phyloP scores from a whole-genome alignment of 768 basidiomycete species.

The Saitozyma sp. region DNA sequence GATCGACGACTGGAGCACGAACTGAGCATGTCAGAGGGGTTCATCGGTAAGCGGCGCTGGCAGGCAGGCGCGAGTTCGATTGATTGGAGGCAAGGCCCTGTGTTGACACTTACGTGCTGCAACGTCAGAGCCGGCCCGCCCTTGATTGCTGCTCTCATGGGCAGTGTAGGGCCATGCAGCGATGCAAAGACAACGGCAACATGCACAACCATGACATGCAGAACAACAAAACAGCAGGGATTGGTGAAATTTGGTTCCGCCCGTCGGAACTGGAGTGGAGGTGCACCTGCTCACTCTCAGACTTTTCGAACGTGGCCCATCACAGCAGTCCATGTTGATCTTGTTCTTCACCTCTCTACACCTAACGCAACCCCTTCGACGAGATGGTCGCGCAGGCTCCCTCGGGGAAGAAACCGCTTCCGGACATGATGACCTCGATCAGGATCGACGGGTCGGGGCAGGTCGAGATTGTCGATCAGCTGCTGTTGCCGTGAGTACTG shows the following conservation, averaged over 20 bases:
- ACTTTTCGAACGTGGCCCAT: no score
- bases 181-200: no score
- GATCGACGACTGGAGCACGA: slow-evolving; percentile 43
- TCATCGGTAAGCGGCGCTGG: neutral
- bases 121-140: neutral
- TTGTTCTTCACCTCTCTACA: no score
- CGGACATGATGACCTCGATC: slow-evolving; percentile 54
- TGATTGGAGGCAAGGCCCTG: no score
- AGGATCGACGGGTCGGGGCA: slow-evolving; percentile 55
- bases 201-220: no score
- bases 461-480: slow-evolving; percentile 88
- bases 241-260: no score
- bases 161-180: no score
- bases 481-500: slow-evolving; percentile 66
- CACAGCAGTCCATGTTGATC: no score
- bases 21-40: slow-evolving; percentile 21
- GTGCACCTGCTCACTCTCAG: no score
- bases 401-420: slow-evolving; percentile 44
- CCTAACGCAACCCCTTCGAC: neutral
- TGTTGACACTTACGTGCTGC: neutral
- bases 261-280: no score
- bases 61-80: neutral
- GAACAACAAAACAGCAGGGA: no score
- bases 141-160: neutral
- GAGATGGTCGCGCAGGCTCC: slow-evolving; percentile 45